A percentile compares a stretch with the other conserved stretches of the same genome.
Evolutionary conservation across 495 filamentous ascomycete genomes (phyloP).

Genomic region (Pyrenula massariospora): DNA sequence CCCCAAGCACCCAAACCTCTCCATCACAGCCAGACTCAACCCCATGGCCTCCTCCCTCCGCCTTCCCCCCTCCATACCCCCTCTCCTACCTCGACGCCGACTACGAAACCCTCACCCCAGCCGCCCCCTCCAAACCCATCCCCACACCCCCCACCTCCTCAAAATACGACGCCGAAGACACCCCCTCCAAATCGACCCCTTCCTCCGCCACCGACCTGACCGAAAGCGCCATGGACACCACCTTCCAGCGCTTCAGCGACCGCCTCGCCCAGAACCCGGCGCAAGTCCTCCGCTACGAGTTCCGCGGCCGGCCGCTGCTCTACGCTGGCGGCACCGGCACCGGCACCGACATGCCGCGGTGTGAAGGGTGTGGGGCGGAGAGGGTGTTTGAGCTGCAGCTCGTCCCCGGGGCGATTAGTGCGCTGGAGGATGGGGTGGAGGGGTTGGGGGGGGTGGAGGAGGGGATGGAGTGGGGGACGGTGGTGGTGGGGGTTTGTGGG

Average conservation of each 20-base stretch:
- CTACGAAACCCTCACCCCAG: slow-evolving; percentile 65
- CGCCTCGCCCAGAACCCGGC: slow-evolving; percentile 83
- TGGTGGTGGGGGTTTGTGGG: slow-evolving; percentile 80
- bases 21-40: slow-evolving; percentile 24
- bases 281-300: slow-evolving; percentile 89
- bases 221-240: slow-evolving; percentile 72
- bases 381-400: slow-evolving; percentile 90
- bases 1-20: slow-evolving; percentile 24
- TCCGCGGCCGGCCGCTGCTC: slow-evolving; percentile 64
- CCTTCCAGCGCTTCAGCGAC: slow-evolving; percentile 85
- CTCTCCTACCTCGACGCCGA: slow-evolving; percentile 81
- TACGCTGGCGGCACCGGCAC: no score
- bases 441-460: slow-evolving; percentile 49
- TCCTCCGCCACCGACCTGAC: slow-evolving; percentile 74
- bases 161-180: slow-evolving; percentile 29
- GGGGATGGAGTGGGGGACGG: slow-evolving; percentile 97
- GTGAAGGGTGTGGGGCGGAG: slow-evolving; percentile 57
- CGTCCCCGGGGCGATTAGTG: slow-evolving; percentile 77
- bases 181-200: slow-evolving; percentile 16
- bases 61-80: slow-evolving; percentile 60
- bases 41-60: slow-evolving; percentile 62
- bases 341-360: slow-evolving; percentile 68
- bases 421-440: slow-evolving; percentile 71
- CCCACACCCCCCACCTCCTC: slow-evolving; percentile 45
- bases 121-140: slow-evolving; percentile 27